A percentile compares a stretch with the other conserved stretches of the same genome.
Conservation (phyloP, 2,329 filamentous ascomycete genomes). For the Piedraia hortae region DNA sequence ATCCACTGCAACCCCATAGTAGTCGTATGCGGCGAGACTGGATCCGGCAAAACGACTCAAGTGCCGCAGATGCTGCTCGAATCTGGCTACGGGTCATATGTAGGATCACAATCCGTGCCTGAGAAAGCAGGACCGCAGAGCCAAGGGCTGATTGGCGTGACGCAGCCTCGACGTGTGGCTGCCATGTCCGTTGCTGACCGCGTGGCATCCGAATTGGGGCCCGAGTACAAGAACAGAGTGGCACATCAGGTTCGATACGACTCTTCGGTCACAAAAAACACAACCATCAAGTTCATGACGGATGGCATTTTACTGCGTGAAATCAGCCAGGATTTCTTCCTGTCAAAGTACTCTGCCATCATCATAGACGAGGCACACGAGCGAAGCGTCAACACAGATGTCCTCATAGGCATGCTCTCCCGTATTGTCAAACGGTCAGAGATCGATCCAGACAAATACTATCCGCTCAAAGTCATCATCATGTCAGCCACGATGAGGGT, state of each 20-base stretch:
- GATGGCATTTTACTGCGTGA: slow-evolving; percentile 87
- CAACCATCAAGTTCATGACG: slow-evolving; percentile 95
- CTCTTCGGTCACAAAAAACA: slow-evolving; percentile 49
- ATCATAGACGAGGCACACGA: slow-evolving; percentile 95
- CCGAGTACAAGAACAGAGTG: slow-evolving; percentile 42
- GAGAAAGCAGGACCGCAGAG: slow-evolving; percentile 2
- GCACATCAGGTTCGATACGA: slow-evolving; percentile 89
- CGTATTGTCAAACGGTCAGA: slow-evolving; percentile 64
- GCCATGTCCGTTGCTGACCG: slow-evolving; percentile 92
- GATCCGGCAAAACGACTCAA: slow-evolving; percentile 93
- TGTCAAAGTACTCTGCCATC: slow-evolving; percentile 76
- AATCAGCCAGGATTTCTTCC: slow-evolving; percentile 62
- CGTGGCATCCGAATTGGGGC: slow-evolving; percentile 58
- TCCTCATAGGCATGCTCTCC: slow-evolving; percentile 90
- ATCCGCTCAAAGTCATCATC: slow-evolving; percentile 75
- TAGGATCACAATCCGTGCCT: slow-evolving; percentile 22
- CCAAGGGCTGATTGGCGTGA: slow-evolving; percentile 68
- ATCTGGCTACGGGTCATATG: slow-evolving; percentile 58
- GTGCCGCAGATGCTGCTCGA: slow-evolving; percentile 91
- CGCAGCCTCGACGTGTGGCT: slow-evolving; percentile 79
- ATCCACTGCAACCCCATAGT: slow-evolving; percentile 78
- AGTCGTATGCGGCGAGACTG: slow-evolving; percentile 80
- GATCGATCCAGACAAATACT: slow-evolving; percentile 37
- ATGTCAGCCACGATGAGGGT: slow-evolving; percentile 93
- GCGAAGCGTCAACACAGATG: slow-evolving; percentile 89